These are phyloP conservation scores for Fusarium irregulare DNA, from an alignment of 2,329 filamentous ascomycete species.

Conservation along the genomic window DNA sequence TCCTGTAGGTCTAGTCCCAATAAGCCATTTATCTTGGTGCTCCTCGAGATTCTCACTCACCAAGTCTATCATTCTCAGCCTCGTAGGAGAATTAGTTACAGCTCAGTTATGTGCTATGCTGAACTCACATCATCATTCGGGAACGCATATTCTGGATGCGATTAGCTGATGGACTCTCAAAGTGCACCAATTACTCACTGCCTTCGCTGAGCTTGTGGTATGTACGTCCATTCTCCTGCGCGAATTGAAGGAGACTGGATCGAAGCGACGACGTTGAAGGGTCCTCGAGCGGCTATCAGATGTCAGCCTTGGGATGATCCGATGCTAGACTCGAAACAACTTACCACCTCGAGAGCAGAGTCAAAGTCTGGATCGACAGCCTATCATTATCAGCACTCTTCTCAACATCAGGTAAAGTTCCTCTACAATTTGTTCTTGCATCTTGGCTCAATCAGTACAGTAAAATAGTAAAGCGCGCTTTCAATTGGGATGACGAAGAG, in stretches of 20 bases:
- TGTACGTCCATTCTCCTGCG: constrained; percentile 27
- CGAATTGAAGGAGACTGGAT: constrained; percentile 22
- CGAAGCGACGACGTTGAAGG: constrained; percentile 23
- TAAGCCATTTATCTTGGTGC: not conserved
- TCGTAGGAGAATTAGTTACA: not conserved
- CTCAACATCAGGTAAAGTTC: rapidly evolving
- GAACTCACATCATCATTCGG: constrained; percentile 31
- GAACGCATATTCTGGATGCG: constrained; percentile 9
- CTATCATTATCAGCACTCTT: not conserved
- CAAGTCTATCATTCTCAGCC: constrained; percentile 24
- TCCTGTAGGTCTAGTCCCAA: constrained; percentile 5
- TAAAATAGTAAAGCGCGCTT: not conserved
- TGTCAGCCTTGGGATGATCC: not conserved
- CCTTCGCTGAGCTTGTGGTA: constrained; percentile 31
- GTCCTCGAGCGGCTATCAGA: constrained; percentile 15
- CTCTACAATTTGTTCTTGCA: constrained; percentile 19
- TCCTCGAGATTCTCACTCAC: not conserved
- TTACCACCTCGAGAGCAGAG: constrained; percentile 25
- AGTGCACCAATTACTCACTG: not conserved
- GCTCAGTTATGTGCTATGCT: rapidly evolving
- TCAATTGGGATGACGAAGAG: not conserved
- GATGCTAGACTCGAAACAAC: not conserved
- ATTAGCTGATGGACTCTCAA: rapidly evolving
- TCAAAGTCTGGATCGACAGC: constrained; percentile 14
- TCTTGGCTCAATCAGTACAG: not conserved